A percentile compares a stretch with the other conserved stretches of the same genome.
phyloP scores from a whole-genome alignment of 2,329 filamentous ascomycete species.

The Penicillium sp. region DNA sequence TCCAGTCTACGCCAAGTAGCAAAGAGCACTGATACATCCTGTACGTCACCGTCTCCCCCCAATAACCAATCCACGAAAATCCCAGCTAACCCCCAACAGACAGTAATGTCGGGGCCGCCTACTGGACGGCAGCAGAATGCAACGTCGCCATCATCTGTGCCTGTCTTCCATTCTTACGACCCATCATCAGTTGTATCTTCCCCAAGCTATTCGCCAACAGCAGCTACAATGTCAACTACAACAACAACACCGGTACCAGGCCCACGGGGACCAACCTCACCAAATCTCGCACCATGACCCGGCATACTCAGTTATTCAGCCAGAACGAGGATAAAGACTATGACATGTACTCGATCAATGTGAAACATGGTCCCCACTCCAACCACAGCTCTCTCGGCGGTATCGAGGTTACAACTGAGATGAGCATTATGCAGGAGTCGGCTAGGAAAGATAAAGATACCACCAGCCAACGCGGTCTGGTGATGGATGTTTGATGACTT shows the following conservation, averaged over 20 bases:
- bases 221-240: constrained; percentile 27
- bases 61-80: background rate
- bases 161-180: constrained; percentile 41
- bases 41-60: constrained; percentile 9
- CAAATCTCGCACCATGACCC: constrained; percentile 13
- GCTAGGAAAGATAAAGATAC: constrained; percentile 14
- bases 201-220: constrained; percentile 34
- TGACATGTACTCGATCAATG: constrained; percentile 31
- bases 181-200: constrained; percentile 39
- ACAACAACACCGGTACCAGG: constrained; percentile 19
- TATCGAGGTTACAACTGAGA: constrained; percentile 34
- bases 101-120: constrained; percentile 39
- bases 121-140: constrained; percentile 44
- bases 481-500: constrained; percentile 20
- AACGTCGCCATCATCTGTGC: constrained; percentile 44
- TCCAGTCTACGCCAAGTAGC: constrained; percentile 27
- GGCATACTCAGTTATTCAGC: constrained; percentile 21
- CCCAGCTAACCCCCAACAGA: constrained; percentile 14
- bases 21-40: constrained; percentile 29
- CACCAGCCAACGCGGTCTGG: constrained; percentile 24
- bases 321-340: constrained; percentile 24
- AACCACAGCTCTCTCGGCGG: constrained; percentile 19
- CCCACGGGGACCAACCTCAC: constrained; percentile 17
- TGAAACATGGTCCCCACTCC: constrained; percentile 19
- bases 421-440: constrained; percentile 26